Evolutionary conservation across 2,329 filamentous ascomycete genomes (phyloP), one percentile per base, ranked within the genome.

Genomic region (Xylariales sp.): DNA sequence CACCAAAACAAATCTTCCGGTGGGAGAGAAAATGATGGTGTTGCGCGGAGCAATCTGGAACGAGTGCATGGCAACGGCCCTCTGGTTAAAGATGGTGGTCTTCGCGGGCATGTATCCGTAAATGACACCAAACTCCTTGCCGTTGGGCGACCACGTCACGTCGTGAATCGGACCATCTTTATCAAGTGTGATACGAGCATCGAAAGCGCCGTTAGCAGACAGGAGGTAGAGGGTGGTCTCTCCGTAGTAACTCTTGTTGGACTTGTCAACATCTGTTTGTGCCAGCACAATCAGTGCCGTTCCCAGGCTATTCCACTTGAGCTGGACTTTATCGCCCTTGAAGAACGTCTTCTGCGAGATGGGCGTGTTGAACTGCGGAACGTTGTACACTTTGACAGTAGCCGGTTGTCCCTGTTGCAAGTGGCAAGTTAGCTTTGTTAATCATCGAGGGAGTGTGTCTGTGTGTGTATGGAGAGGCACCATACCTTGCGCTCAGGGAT

Each of bases 101-200:
- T 97, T 97, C 40, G 93, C 88, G n/a, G 93, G 93, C 89, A 96
- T 97, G 65, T 88, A 97, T 44, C 93, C 93, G 60, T 98, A 98
- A 13, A 96, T 83, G 21, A 98, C 93, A 57, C 89, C 91, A 56
- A 98, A 98, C 64, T 97, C 91, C 69, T 89, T 94, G 52, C 89
- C 94, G 65, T 93, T 97, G 33, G 93, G 90, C 31, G 89, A 96
- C 93, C 93, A 98, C n/a, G 86, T 81, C 29, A 98, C 91, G 59
- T 98, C 93, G 63, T 97, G 91, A 53, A 97, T 96, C 5, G 93
- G 93, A 0, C 93, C 93, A 60, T 97, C 91, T 69, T 97, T 97
- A 65, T 98, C 93, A 35, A 96, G 74, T 46, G 85, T 79, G 50
- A 98, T 83, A 52, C 93, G 83, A 41, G 91, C 93, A 63, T 98